A percentile compares a stretch with the other conserved stretches of the same genome.
Evolutionary conservation across 495 filamentous ascomycete genomes (phyloP).

Genomic region (Amniculicola lignicola): DNA sequence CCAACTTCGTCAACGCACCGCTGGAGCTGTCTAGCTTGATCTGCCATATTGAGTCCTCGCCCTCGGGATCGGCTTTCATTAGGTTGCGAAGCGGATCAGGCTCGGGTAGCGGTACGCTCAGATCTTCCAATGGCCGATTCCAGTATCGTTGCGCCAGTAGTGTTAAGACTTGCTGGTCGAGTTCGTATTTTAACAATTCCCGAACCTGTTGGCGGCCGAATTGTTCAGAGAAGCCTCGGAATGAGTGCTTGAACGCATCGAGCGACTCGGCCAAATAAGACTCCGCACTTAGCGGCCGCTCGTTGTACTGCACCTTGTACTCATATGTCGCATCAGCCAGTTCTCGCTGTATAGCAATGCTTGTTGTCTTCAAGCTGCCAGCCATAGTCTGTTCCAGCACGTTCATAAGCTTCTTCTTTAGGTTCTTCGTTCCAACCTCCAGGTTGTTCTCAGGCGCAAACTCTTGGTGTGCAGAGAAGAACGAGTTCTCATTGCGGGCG

Average conservation of each 20-base stretch:
- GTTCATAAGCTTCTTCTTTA: conserved; percentile 94
- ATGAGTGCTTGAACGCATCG: conserved; percentile 96
- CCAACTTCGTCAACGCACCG: conserved; percentile 85
- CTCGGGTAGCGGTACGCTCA: conserved; percentile 59
- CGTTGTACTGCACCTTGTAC: conserved; percentile 99
- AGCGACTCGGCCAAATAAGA: conserved; percentile 93
- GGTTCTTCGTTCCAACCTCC: conserved; percentile 74
- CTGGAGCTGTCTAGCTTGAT: conserved; percentile 90
- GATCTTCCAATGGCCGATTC: conserved; percentile 89
- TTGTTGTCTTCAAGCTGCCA: conserved; percentile 77
- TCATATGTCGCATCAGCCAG: conserved; percentile 97
- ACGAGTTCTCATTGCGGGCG: conserved; percentile 81
- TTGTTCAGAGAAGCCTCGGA: conserved; percentile 83
- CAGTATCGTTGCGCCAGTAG: conserved; percentile 93
- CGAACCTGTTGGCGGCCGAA: conserved; percentile 90
- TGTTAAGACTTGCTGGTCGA: conserved; percentile 93
- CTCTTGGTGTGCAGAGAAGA: conserved; percentile 82
- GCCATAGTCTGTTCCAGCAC: conserved; percentile 98
- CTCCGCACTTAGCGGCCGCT: conserved; percentile 88
- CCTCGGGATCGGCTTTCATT: conserved; percentile 77
- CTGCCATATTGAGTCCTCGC: conserved; percentile 82
- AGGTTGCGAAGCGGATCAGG: conserved; percentile 71
- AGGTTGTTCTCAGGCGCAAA: conserved; percentile 71
- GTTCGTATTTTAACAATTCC: conserved; percentile 81
- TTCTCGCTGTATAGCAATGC: conserved; percentile 89